A percentile compares a stretch with the other conserved stretches of the same genome.
These are phyloP conservation scores for Aspergillus eucalypticola DNA, from an alignment of 2,329 filamentous ascomycete species.

Conservation along the genomic window DNA sequence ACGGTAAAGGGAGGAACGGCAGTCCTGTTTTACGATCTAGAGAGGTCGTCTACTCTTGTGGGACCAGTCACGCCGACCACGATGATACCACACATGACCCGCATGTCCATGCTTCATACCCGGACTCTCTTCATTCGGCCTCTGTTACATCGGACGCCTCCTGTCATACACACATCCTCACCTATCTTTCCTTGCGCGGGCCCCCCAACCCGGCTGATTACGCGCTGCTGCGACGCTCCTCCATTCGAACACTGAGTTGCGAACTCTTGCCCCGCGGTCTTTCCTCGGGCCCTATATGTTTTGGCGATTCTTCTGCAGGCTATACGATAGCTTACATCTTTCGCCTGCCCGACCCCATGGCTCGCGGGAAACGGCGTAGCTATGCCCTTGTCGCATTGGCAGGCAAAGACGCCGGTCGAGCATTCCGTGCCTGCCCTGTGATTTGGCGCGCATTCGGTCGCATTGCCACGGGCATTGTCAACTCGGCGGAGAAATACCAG, in stretches of 20 bases:
- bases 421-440: conserved; percentile 49
- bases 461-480: conserved; percentile 56
- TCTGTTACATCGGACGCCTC: conserved; percentile 48
- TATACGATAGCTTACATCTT: conserved; percentile 63
- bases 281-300: conserved; percentile 59
- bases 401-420: conserved; percentile 52
- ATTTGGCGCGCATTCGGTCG: conserved; percentile 57
- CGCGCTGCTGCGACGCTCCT: conserved; percentile 57
- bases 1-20: conserved; percentile 52
- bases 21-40: conserved; percentile 58
- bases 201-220: conserved; percentile 56
- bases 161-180: conserved; percentile 58
- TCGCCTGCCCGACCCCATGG: conserved; percentile 59
- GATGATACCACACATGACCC: conserved; percentile 38
- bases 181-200: conserved; percentile 59
- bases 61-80: conserved; percentile 39
- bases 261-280: conserved; percentile 58
- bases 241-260: conserved; percentile 59
- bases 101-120: conserved; percentile 40
- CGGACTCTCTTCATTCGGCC: conserved; percentile 42
- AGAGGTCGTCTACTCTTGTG: conserved; percentile 55
- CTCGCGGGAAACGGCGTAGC: conserved; percentile 57
- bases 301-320: conserved; percentile 57
- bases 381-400: conserved; percentile 61
- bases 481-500: conserved; percentile 46